Base-by-base conservation (phyloP, 2,329 filamentous ascomycete genomes). In the Beauveria caledonica region DNA sequence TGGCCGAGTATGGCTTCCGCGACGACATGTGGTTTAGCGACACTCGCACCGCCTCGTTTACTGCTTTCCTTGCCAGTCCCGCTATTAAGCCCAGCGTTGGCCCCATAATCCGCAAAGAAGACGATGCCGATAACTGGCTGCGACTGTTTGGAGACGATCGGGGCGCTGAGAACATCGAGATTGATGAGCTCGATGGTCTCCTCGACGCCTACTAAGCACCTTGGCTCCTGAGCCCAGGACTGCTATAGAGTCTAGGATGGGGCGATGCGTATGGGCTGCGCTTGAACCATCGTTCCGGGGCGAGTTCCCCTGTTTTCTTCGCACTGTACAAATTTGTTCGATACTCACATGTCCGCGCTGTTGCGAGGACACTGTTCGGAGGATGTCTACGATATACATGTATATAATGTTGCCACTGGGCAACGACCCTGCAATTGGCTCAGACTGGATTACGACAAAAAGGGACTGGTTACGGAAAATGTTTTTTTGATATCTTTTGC, bases 171-270 rank as follows among this genome's bases (percentile, higher is more conserved):
- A 89, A 86, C 65, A 87, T 97, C 66, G 92, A 95, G 72, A 84
- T 97, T 53, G 91, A 96, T 51, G 94, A 99, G 78, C 85, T 97
- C 25, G 93, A 97, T 70, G 86, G 89, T 67, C 83, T 97, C 71
- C 84, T 97, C 68, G 87, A 89, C 70, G 86, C 84, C 66, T 90
- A 86, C 72, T 91, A 76, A 80, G 58, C 61, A 51, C 55, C 58
- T 63, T 60, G 62, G 17, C 62, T 50, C 56, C 58, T 63, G 60
- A 62, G 33, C 23, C 36, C 15, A 3, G 48, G 59, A 62, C 64
- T 61, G 60, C 62, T 62, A 58, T 57, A 55, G 9, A 44, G 21
- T 60, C 36, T 60, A 56, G 39, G 52, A 60, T 55, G 40, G 29
- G 42, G 27, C 52, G 59, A 60, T 42, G 50, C 62, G 64, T 63